Percentiles rank a stretch among this genome's conserved stretches.
Conservation (phyloP, 306 rosid genomes). For the Clitoria ternatea region DNA sequence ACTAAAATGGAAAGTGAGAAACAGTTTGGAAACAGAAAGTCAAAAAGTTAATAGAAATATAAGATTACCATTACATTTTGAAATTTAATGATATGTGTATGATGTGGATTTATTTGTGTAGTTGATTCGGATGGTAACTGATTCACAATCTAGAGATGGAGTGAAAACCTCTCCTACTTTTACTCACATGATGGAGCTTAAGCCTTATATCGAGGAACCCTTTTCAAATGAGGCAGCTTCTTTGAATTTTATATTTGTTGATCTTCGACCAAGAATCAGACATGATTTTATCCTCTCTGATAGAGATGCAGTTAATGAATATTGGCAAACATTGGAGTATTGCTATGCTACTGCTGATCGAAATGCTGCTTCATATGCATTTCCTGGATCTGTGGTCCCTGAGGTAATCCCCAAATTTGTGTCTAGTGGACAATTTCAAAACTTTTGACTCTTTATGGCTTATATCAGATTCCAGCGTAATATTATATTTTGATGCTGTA, state of each 20-base stretch:
- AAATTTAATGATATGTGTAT: constrained; percentile 20
- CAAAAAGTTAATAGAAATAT: no score
- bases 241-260: constrained; percentile 51
- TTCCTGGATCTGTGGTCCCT: constrained; percentile 86
- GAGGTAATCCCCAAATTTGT: constrained; percentile 53
- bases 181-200: constrained; percentile 77
- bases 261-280: constrained; percentile 92
- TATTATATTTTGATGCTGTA: constrained; percentile 2
- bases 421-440: not conserved
- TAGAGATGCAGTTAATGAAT: constrained; percentile 79
- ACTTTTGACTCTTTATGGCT: not conserved
- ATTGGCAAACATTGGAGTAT: constrained; percentile 88
- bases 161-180: constrained; percentile 30
- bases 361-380: constrained; percentile 75
- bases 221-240: constrained; percentile 61
- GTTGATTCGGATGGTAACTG: constrained; percentile 68
- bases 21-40: no score
- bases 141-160: constrained; percentile 44
- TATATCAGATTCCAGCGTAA: constrained; percentile 10
- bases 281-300: constrained; percentile 81
- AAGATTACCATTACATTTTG: not conserved
- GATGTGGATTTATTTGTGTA: constrained; percentile 41
- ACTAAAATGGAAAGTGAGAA: no score
- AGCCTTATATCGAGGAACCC: constrained; percentile 92
- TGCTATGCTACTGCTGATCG: constrained; percentile 84